Evolutionary conservation across 1,284 basidiomycete genomes (phyloP), one percentile per base, ranked within the genome.

Genomic region (Rhodotorula sp.): DNA sequence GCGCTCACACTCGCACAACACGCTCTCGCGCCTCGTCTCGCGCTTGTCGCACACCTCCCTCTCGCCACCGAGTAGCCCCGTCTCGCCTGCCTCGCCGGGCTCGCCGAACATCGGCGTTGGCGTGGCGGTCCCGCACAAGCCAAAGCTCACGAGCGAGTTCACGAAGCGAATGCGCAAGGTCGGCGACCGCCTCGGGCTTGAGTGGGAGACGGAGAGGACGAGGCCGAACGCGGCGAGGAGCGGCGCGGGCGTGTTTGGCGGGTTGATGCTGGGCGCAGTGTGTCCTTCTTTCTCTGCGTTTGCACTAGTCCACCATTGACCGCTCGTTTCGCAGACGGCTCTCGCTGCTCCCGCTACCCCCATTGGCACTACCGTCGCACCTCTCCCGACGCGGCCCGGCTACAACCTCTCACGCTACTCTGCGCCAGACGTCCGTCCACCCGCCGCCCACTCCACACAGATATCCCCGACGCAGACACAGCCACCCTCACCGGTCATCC

Each of bases 231-330:
- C 84, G 5, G 84, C 87, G 17, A 82, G 85, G 59, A 87, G 83
- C 69, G 85, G 84, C 13, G 90, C 85, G 0, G 90, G 90, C 9
- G 89, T 90, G 0, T 87, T 91, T 76, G 90, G 89, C 21, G 86
- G 88, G 13, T 84, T 92, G 58, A 87, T 92, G 54, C 87, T 89
- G 36, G 88, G 87, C 71, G 89, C 90, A 0, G 73, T 72, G 12
- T 34, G 73, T 69, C 17, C 36, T 21, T 54, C n/a, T 51, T 29
- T 37, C 39, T 50, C 32, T n/a, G 36, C 5, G 6, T 39, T 27
- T 7, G 29, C 3, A 27, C 25, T 39, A 4, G 22, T 34, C 22
- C 1, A 17, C 32, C 13, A 1, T 27, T 27, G 9, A 32, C 27
- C 1, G 39, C 6, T 0, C 25, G 36, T n/a, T 22, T 7, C 2